Percentiles rank a stretch among this genome's conserved stretches.
phyloP scores from a whole-genome alignment of 2,329 filamentous ascomycete species.

The Fusarium virguliforme region DNA sequence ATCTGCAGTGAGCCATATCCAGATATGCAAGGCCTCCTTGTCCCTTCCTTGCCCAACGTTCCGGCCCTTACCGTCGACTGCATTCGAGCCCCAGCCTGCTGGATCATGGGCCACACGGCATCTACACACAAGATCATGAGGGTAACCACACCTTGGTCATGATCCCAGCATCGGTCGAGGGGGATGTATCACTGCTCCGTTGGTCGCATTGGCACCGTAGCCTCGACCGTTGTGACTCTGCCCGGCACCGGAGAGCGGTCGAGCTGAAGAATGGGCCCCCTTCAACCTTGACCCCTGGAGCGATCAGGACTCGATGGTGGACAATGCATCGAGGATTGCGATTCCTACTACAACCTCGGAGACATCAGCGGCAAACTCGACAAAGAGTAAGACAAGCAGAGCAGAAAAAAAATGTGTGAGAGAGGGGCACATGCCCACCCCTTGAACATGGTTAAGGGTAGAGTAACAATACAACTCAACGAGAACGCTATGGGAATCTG shows the following conservation, averaged over 20 bases:
- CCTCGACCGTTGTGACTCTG: background rate
- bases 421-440: constrained; percentile 24
- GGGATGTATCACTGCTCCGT: constrained; percentile 16
- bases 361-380: background rate
- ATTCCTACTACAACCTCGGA: background rate
- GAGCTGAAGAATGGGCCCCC: constrained; percentile 4
- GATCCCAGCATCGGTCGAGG: constrained; percentile 9
- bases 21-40: constrained; percentile 25
- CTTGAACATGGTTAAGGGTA: constrained; percentile 35
- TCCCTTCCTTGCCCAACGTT: constrained; percentile 26
- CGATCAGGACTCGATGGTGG: background rate
- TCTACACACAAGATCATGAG: constrained; percentile 24
- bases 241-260: background rate
- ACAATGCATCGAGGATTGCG: background rate
- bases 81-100: constrained; percentile 11
- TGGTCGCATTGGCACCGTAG: constrained; percentile 1
- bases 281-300: constrained; percentile 9
- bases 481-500: constrained; percentile 48
- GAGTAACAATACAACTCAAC: constrained; percentile 39
- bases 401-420: background rate
- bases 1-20: constrained; percentile 36
- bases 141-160: constrained; percentile 20
- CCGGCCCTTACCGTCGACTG: constrained; percentile 12
- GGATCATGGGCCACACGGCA: constrained; percentile 13
- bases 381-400: background rate